Conservation (phyloP, 2,329 filamentous ascomycete genomes). For the Calonectria pseudoreteaudii region DNA sequence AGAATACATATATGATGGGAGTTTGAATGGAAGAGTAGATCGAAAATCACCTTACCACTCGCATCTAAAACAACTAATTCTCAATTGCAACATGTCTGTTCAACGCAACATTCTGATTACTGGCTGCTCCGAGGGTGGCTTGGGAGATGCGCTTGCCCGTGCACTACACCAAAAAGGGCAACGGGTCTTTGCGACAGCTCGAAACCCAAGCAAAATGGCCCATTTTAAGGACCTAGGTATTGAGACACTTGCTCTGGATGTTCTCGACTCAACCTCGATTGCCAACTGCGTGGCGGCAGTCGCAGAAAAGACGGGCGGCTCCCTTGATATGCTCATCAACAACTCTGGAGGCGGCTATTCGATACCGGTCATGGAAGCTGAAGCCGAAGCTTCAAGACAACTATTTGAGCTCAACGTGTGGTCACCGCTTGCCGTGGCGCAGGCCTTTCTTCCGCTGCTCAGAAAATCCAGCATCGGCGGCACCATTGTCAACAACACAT, state of each 20-base stretch:
- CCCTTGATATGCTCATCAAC: slow-evolving; percentile 24
- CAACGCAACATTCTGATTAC: slow-evolving; percentile 4
- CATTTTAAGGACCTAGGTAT: not conserved
- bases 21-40: not conserved
- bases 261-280: slow-evolving; percentile 34
- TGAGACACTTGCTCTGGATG: slow-evolving; percentile 14
- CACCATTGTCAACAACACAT: slow-evolving; percentile 40
- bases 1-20: not conserved
- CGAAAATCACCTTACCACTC: not conserved
- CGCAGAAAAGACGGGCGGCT: slow-evolving; percentile 25
- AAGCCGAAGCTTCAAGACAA: slow-evolving; percentile 28
- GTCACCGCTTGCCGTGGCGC: slow-evolving; percentile 49
- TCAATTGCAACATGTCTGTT: not conserved
- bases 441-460: slow-evolving; percentile 50
- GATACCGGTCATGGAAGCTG: slow-evolving; percentile 19
- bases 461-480: slow-evolving; percentile 40
- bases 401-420: slow-evolving; percentile 57
- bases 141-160: slow-evolving; percentile 9
- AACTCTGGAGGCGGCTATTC: slow-evolving; percentile 18
- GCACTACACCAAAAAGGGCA: slow-evolving; percentile 3
- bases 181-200: slow-evolving; percentile 1
- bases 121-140: slow-evolving; percentile 11
- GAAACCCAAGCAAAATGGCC: slow-evolving; percentile 6
- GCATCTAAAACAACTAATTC: not conserved
- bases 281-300: slow-evolving; percentile 25